Conservation (phyloP, 1,284 basidiomycete species). For the Apiotrichum veenhuisii region DNA sequence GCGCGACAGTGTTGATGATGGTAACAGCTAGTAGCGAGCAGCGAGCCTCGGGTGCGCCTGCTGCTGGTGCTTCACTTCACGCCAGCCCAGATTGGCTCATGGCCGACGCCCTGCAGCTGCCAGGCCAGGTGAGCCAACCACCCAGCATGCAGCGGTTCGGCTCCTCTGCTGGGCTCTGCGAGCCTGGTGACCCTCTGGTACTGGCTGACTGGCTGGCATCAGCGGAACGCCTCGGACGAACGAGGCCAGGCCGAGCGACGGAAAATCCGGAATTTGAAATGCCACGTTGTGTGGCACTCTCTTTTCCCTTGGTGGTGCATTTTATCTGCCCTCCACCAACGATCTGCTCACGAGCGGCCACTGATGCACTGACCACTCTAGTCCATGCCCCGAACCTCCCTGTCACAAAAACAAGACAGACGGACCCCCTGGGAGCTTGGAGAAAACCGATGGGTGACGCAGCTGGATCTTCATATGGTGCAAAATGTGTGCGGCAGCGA, state of each 20-base stretch:
- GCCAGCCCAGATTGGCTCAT: conserved; percentile 9
- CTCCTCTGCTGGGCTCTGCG: neutral
- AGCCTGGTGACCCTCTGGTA: neutral
- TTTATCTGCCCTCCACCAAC: too few relatives aligned
- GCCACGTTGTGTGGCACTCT: neutral
- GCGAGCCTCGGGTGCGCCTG: too few relatives aligned
- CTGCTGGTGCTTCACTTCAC: conserved; percentile 6
- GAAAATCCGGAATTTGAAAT: neutral
- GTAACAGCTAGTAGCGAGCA: too few relatives aligned
- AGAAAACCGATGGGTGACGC: too few relatives aligned
- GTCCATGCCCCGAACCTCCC: too few relatives aligned
- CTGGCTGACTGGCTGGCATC: neutral
- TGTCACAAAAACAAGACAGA: too few relatives aligned
- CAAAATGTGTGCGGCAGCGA: too few relatives aligned
- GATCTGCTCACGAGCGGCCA: too few relatives aligned
- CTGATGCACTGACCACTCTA: too few relatives aligned
- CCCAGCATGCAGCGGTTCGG: neutral
- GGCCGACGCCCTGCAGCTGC: neutral
- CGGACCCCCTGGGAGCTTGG: too few relatives aligned
- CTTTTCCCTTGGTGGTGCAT: neutral
- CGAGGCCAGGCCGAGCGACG: neutral
- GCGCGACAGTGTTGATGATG: conserved; percentile 7
- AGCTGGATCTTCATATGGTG: too few relatives aligned
- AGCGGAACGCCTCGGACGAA: neutral
- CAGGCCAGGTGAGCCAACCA: neutral